Conservation (phyloP, 345 rosid species). For the Pelargonium nanum region DNA sequence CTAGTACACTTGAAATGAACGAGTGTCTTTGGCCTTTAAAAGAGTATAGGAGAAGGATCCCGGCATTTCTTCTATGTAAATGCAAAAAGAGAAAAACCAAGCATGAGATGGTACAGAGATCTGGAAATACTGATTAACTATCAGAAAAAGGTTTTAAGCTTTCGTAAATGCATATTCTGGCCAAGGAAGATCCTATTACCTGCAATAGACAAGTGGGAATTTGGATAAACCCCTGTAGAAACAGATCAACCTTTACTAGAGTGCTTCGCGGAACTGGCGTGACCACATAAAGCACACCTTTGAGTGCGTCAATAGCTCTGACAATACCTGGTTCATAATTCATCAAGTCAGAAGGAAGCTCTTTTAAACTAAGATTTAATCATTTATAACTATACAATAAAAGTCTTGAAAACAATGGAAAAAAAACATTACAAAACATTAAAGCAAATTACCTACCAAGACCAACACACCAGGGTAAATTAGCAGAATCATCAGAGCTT, state of each 20-base stretch:
- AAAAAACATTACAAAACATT: background rate
- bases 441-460: slow-evolving; percentile 51
- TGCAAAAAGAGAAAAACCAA: too few relatives aligned
- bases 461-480: slow-evolving; percentile 67
- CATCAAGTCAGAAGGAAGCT: slow-evolving; percentile 6
- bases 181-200: slow-evolving; percentile 22
- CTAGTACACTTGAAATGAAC: too few relatives aligned
- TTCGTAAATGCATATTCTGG: background rate
- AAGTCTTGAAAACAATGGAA: background rate
- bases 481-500: slow-evolving; percentile 44
- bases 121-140: background rate
- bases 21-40: too few relatives aligned
- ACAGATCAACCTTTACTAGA: slow-evolving; percentile 68
- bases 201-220: slow-evolving; percentile 77
- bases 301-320: slow-evolving; percentile 65
- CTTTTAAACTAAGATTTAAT: background rate
- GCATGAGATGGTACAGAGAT: too few relatives aligned
- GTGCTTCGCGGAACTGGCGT: slow-evolving; percentile 64
- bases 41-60: too few relatives aligned
- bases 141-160: background rate
- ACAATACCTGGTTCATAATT: slow-evolving; percentile 54
- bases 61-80: too few relatives aligned
- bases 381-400: background rate
- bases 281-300: slow-evolving; percentile 58
- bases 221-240: slow-evolving; percentile 70